Evolutionary conservation across 2,329 filamentous ascomycete species (phyloP), one percentile per base, ranked within the genome.

Genomic region (Trichoderma atrobrunneum): DNA sequence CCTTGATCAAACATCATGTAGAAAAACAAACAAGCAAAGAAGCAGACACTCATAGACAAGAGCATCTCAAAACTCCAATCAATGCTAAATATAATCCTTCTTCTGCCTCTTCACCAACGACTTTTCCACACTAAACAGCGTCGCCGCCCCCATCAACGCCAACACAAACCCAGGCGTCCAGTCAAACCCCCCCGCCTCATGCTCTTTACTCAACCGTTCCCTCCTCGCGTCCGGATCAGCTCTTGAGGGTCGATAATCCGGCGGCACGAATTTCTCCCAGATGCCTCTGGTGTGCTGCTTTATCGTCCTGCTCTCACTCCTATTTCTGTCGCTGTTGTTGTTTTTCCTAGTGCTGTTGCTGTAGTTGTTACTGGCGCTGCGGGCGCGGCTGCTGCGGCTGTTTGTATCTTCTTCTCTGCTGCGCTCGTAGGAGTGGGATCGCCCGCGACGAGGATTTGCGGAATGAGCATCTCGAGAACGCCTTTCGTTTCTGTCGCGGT

Each of bases 91-190:
- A 57, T 67, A 67, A 5, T 70, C 59, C 54, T 73, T 70, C 65
- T 67, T 70, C 39, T 32, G 59, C 62, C 65, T 72, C 62, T 18
- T 66, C 2, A 62, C 21, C 24, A 74, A 26, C 28, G 66, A 62
- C 63, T n/a, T 73, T 11, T 74, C 73, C 16, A 69, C 54, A 28
- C 68, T 73, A 34, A 74, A 74, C 5, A 71, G 24, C 26, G 68
- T 68, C 34, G 71, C 51, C 21, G 73, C 73, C 12, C 73, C 73
- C 12, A 71, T 60, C 56, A 74, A n/a, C 24, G 43, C 73, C 7
- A 74, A 30, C 34, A 63, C 71, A 11, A 74, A 5, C 7, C 71
- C 73, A 3, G 54, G 62, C 28, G 62, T 71, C 73, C 73, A 74
- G 48, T 72, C 71, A 21, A 74, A 74, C 5, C 71, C 73, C 1